Conservation (phyloP, 768 basidiomycete genomes). For the Xerocomus potaroensis region DNA sequence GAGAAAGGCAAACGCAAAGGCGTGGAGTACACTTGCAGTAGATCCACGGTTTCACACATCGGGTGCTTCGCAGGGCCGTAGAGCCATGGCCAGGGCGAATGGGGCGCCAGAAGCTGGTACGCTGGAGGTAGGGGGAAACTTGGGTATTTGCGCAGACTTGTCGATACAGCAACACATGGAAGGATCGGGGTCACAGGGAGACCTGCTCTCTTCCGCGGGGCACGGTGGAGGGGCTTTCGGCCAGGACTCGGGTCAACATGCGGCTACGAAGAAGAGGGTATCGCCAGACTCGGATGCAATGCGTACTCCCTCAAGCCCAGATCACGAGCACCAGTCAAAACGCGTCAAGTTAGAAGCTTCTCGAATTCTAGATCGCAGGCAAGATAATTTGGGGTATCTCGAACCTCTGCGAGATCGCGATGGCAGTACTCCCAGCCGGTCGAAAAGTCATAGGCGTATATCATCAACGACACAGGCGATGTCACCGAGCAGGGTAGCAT, state of each 20-base stretch:
- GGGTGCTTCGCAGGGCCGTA: neutral
- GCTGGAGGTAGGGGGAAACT: neutral
- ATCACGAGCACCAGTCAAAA: constrained; percentile 19
- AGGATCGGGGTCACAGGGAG: constrained; percentile 33
- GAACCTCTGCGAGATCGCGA: constrained; percentile 21
- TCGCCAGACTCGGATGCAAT: constrained; percentile 25
- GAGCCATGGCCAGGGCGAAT: neutral
- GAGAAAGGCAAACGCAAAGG: constrained; percentile 27
- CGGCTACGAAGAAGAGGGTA: constrained; percentile 26
- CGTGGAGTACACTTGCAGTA: constrained; percentile 21
- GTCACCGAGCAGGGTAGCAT: constrained; percentile 11
- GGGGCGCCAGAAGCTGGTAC: neutral
- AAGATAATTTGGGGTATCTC: constrained; percentile 14
- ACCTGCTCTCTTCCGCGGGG: constrained; percentile 30
- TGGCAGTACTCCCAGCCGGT: constrained; percentile 1
- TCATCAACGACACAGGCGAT: constrained; percentile 21
- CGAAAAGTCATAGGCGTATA: constrained; percentile 11
- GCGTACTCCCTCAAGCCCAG: constrained; percentile 9
- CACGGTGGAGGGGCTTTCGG: neutral
- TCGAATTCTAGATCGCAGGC: constrained; percentile 7
- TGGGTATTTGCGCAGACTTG: neutral
- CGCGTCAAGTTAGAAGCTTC: constrained; percentile 24
- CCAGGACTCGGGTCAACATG: neutral
- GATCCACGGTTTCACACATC: neutral
- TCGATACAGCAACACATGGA: constrained; percentile 3